Percentiles rank a stretch among this genome's conserved stretches.
Conservation (phyloP, 2,329 filamentous ascomycete genomes). For the Pseudopyrenochaeta lycopersici region DNA sequence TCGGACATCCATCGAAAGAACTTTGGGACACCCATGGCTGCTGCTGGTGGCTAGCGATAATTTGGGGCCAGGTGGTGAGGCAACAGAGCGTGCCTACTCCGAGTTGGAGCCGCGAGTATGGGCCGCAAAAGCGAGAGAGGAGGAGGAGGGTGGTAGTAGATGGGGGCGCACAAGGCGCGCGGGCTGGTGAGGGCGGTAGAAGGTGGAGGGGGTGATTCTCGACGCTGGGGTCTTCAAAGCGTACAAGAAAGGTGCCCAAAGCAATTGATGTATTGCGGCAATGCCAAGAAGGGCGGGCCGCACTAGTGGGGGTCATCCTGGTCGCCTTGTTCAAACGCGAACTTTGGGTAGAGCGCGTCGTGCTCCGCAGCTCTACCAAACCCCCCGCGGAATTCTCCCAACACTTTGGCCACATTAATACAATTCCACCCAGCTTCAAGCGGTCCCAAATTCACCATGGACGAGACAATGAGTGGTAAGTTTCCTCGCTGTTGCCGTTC, state of each 20-base stretch:
- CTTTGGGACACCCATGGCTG: conserved; percentile 77
- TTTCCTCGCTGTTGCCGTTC: not conserved
- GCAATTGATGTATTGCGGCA: conserved; percentile 27
- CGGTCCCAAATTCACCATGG: conserved; percentile 34
- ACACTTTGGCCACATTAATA: not conserved
- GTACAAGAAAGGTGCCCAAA: conserved; percentile 20
- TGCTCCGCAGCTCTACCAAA: conserved; percentile 7
- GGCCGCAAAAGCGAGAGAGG: not conserved
- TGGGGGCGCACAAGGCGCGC: conserved; percentile 32
- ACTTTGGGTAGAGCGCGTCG: conserved; percentile 23
- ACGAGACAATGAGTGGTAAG: conserved; percentile 51
- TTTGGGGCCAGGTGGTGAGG: conserved; percentile 15
- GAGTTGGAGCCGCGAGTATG: conserved; percentile 7
- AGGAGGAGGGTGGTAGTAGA: conserved; percentile 7
- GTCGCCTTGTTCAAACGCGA: conserved; percentile 22
- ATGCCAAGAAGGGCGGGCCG: conserved; percentile 24
- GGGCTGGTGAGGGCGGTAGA: conserved; percentile 15
- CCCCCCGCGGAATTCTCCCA: not conserved
- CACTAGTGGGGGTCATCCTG: conserved; percentile 9
- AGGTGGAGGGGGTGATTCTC: conserved; percentile 40
- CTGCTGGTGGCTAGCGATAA: conserved; percentile 28
- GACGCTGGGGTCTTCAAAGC: conserved; percentile 54
- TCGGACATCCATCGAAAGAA: conserved; percentile 99
- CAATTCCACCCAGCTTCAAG: not conserved
- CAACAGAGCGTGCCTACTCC: conserved; percentile 5